A percentile compares a stretch with the other conserved stretches of the same genome.
Evolutionary conservation across 2,329 filamentous ascomycete species (phyloP).

Genomic region (Chaetomiaceae sp.): DNA sequence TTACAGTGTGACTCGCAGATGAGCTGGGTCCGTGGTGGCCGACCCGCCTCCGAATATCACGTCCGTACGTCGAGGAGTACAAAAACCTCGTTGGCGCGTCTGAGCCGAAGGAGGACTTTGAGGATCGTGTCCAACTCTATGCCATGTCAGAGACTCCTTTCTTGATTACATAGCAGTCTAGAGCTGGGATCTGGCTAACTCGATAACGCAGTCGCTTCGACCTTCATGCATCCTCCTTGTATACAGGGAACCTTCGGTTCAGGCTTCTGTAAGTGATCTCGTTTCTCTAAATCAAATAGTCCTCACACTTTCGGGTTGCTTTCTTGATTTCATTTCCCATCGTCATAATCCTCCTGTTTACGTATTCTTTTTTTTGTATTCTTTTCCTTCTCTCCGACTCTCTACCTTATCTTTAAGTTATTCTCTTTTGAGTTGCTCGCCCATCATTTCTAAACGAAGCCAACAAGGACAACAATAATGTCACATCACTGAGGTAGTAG

Average conservation of each 20-base stretch:
- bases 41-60: background rate
- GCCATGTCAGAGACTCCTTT: background rate
- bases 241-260: background rate
- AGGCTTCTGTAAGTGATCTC: background rate
- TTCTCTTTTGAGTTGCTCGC: too few relatives aligned
- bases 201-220: background rate
- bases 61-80: background rate
- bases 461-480: background rate
- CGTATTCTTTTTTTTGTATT: background rate
- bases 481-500: too few relatives aligned
- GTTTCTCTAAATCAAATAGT: too few relatives aligned
- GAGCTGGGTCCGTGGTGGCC: slow-evolving; percentile 9
- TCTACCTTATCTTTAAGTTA: too few relatives aligned
- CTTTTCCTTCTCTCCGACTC: too few relatives aligned
- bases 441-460: too few relatives aligned
- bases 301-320: too few relatives aligned
- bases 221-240: slow-evolving; percentile 7
- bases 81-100: background rate
- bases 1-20: background rate
- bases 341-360: background rate
- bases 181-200: background rate
- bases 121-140: background rate
- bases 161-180: too few relatives aligned
- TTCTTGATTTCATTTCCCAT: background rate
- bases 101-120: background rate